Conservation (phyloP, 2,329 filamentous ascomycete species). For the Xylaria multiplex region DNA sequence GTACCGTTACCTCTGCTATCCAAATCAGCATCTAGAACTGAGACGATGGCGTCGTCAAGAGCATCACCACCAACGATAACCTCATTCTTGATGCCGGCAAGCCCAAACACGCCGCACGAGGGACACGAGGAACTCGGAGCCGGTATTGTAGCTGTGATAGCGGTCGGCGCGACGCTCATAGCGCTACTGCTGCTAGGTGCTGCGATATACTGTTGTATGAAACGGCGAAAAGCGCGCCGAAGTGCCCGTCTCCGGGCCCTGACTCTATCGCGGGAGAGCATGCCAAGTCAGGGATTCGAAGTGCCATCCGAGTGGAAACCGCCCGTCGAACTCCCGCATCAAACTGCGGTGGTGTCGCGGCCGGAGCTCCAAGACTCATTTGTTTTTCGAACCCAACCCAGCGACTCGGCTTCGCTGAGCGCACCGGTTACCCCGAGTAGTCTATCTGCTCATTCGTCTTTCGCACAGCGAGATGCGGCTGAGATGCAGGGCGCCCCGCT, state of each 20-base stretch:
- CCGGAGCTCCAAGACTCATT: constrained; percentile 6
- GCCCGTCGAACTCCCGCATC: constrained; percentile 13
- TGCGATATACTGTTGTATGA: constrained; percentile 10
- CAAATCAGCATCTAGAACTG: background rate
- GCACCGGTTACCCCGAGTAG: background rate
- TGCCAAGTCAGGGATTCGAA: background rate
- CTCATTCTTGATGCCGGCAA: background rate
- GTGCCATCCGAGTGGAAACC: constrained; percentile 13
- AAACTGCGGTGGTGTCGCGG: background rate
- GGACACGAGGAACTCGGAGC: background rate
- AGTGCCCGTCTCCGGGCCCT: background rate
- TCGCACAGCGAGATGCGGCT: background rate
- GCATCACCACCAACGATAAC: background rate
- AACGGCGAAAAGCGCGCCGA: background rate
- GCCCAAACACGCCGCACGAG: background rate
- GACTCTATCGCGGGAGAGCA: constrained; percentile 4
- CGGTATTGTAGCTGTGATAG: constrained; percentile 1
- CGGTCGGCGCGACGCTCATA: constrained; percentile 3
- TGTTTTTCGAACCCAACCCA: background rate
- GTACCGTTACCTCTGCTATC: background rate
- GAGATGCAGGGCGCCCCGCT: constrained; percentile 2
- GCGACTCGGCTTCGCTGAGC: background rate
- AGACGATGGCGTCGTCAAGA: background rate
- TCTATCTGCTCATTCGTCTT: background rate
- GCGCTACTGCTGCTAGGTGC: constrained; percentile 8